These are phyloP conservation scores for Sungouiella thailandica DNA, from an alignment of 805 yeast genomes.

Conservation along the genomic window DNA sequence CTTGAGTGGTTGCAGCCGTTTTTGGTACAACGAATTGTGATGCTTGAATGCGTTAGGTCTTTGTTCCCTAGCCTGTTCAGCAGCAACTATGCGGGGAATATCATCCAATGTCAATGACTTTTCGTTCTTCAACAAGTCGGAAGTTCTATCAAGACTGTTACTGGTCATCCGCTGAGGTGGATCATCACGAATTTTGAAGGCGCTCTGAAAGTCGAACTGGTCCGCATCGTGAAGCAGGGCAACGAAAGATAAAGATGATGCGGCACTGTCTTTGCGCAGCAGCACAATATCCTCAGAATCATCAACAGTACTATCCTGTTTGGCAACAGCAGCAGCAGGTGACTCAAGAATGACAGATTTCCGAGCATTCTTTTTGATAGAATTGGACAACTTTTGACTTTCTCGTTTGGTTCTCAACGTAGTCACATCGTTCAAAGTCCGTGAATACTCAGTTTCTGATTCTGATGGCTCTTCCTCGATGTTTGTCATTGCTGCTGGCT, in stretches of 20 bases:
- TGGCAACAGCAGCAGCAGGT: slow-evolving; percentile 46
- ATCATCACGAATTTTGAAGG: slow-evolving; percentile 31
- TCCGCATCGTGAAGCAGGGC: slow-evolving; percentile 23
- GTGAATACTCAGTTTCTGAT: slow-evolving; percentile 51
- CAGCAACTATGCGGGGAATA: slow-evolving; percentile 94
- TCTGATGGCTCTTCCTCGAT: slow-evolving; percentile 13
- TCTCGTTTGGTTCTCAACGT: slow-evolving; percentile 71
- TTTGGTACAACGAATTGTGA: slow-evolving; percentile 48
- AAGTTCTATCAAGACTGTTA: slow-evolving; percentile 51
- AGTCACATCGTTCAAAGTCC: slow-evolving; percentile 72
- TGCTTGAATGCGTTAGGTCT: slow-evolving; percentile 90
- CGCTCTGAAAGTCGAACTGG: slow-evolving; percentile 20
- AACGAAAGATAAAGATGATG: slow-evolving; percentile 27
- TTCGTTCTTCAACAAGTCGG: slow-evolving; percentile 70
- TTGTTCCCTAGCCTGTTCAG: slow-evolving; percentile 91
- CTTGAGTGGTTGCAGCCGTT: slow-evolving; percentile 22
- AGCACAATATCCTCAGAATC: slow-evolving; percentile 7
- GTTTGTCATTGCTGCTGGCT: slow-evolving; percentile 9
- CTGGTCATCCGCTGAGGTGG: slow-evolving; percentile 30
- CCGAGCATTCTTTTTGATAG: slow-evolving; percentile 58
- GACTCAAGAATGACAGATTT: slow-evolving; percentile 63
- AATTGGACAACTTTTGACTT: slow-evolving; percentile 48
- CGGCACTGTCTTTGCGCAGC: slow-evolving; percentile 17
- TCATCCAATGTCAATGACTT: slow-evolving; percentile 90
- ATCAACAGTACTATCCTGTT: slow-evolving; percentile 18